Conservation (phyloP, 371 early-diverging fungal species). For the Syncephalastrum monosporum region DNA sequence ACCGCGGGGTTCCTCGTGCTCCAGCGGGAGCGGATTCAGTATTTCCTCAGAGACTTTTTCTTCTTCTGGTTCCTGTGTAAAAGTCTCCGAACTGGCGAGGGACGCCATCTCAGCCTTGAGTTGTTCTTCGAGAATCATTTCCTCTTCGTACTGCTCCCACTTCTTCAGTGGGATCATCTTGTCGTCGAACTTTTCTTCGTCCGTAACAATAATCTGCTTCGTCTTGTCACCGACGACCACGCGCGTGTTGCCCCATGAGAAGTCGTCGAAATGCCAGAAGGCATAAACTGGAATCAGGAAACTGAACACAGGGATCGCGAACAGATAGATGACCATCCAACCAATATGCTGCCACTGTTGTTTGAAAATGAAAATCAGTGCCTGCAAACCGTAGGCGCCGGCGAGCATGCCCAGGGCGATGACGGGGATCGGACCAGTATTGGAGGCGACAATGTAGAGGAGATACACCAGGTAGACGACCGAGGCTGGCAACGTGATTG, state of each 20-base stretch:
- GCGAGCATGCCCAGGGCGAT: constrained; percentile 76
- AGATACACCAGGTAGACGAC: constrained; percentile 63
- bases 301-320: constrained; percentile 95
- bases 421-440: constrained; percentile 54
- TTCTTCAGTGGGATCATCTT: constrained; percentile 59
- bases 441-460: constrained; percentile 51
- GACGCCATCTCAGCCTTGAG: too few species aligned
- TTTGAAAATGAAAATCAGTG: constrained; percentile 86
- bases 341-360: constrained; percentile 85
- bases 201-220: constrained; percentile 41
- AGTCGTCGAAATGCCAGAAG: constrained; percentile 99
- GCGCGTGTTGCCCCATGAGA: constrained; percentile 98
- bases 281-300: constrained; percentile 95
- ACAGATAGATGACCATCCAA: constrained; percentile 94
- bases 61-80: constrained; percentile 1
- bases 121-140: constrained; percentile 25
- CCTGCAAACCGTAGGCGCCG: constrained; percentile 87
- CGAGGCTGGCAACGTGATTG: constrained; percentile 94
- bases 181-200: constrained; percentile 58
- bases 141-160: constrained; percentile 79
- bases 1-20: not conserved
- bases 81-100: too few species aligned
- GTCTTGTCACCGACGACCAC: constrained; percentile 74
- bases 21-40: not conserved
- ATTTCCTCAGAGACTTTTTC: not conserved